Base-by-base conservation (phyloP, 768 basidiomycete species). In the Boletus vermiculosoides region DNA sequence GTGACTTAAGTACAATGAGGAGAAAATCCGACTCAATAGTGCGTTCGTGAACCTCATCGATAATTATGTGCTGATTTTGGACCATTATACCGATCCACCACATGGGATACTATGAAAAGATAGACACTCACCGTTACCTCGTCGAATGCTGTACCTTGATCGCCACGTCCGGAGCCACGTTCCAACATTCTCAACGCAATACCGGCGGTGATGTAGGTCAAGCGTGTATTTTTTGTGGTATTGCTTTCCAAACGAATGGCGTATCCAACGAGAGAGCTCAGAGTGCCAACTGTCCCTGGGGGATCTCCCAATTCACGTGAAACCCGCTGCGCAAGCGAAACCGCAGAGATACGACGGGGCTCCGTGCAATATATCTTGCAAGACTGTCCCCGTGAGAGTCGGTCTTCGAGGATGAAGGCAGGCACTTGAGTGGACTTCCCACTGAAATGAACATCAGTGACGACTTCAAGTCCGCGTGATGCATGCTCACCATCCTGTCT, bases 181-280 rank as follows among this genome's bases (percentile, higher is more conserved):
- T 99, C 96, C n/a, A 99, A 75, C 97, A 98, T 98, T 42, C 97
- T 86, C 25, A 98, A 74, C 0, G 96, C 94, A 57, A 99, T 96
- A 61, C 96, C 96, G 64, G 94, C 92, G 3, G 94, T 97, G 16
- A 95, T 88, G 67, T 88, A 97, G 0, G 90, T 83, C 46, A 94
- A 70, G 20, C 86, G 79, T 0, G 94, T 97, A 54, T 86, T 86
- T 58, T 82, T 82, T 3, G 87, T 86, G 30, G 88, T 89, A 62
- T 90, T 88, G 64, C 86, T 94, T 71, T 98, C 96, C 51, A 99
- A 72, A 36, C 96, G 84, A 60, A 99, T 95, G 7, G 94, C 92
- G 71, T 98, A 98, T 20, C 96, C 96, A 39, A 98, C 90, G 18
- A 96, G 78, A 45, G 93, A 95, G 50, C 78, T 80, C 11, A 74